Evolutionary conservation across 805 yeast species (phyloP).

Genomic region (Myxozyma monticola): DNA sequence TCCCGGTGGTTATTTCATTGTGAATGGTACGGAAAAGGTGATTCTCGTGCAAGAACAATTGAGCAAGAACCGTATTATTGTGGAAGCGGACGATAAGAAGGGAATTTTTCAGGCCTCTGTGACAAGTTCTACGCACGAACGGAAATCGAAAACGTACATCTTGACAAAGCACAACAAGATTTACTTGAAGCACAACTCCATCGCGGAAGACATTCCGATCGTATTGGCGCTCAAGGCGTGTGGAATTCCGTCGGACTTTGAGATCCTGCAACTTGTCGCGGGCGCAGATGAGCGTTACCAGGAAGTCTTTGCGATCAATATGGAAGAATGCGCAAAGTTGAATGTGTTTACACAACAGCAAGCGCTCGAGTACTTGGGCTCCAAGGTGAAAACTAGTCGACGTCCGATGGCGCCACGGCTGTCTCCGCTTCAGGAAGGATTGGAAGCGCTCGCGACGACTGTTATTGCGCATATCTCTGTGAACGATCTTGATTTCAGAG

Average conservation of each 20-base stretch:
- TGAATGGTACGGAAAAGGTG: conserved; percentile 97
- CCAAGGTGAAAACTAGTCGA: conserved; percentile 88
- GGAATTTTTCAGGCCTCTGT: conserved; percentile 95
- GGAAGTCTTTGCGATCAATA: conserved; percentile 86
- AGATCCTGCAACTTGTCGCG: conserved; percentile 90
- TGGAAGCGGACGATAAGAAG: conserved; percentile 95
- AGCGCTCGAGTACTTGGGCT: conserved; percentile 87
- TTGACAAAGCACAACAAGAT: conserved; percentile 87
- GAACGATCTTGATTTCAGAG: conserved; percentile 79
- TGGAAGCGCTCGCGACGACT: conserved; percentile 86
- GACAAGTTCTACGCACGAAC: conserved; percentile 95
- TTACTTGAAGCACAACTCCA: conserved; percentile 91
- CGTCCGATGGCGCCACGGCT: conserved; percentile 80
- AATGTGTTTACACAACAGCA: conserved; percentile 90
- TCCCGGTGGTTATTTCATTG: conserved; percentile 98
- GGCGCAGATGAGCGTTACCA: conserved; percentile 87
- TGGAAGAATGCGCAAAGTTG: conserved; percentile 86
- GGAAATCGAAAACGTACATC: conserved; percentile 96
- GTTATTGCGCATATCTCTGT: conserved; percentile 93
- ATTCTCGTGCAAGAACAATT: conserved; percentile 95
- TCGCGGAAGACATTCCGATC: conserved; percentile 92
- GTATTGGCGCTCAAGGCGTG: conserved; percentile 92
- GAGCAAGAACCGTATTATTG: conserved; percentile 94
- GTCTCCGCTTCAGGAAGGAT: conserved; percentile 84
- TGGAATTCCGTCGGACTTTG: conserved; percentile 88